Base-by-base conservation (phyloP, 306 rosid genomes). In the Fragaria ananassa region DNA sequence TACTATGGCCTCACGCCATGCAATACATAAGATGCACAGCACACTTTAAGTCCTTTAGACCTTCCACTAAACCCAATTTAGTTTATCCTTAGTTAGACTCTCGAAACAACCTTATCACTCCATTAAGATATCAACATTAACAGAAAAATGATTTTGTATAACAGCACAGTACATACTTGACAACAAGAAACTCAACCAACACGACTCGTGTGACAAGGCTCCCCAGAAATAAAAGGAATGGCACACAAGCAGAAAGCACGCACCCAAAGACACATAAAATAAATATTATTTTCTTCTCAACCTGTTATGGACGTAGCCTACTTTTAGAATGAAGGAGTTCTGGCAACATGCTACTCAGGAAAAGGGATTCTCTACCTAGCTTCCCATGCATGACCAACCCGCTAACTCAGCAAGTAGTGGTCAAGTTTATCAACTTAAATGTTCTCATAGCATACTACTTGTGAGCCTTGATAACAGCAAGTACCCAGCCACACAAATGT, bases 281-380 rank as follows among this genome's bases (percentile, higher is more conserved):
- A 2, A 12, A 15, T 39, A 4, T 56, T 47, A 19, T 35, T n/a
- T 2, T 53, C 37, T 35, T 35, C 19, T 71, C 65, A n/a, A 71
- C 31, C 25, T 56, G 64, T 72, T 12, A 53, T 50, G 29, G 15
- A 42, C 68, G 41, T 74, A 56, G 68, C 39, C 42, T 60, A 58
- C 25, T 44, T 74, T 47, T 23, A 50, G 19, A 60, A 47, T 47
- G 31, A 18, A 47, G 29, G 45, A 50, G 46, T 29, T 27, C 56
- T 23, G 15, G 68, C 27, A 58, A 74, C 68, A 73, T 73, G 45
- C 56, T 42, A 58, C 56, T 74, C 42, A 39, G 10, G 25, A 67
- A n/a, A 39, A 34, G 11, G 18, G 39, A 54, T 70, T 31, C 61
- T 19, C 18, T 47, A 29, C 41, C 68, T 15, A 25, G 27, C 23